Conservation (phyloP, 352 stramenopile genomes). For the Aphanomyces cochlioides region DNA sequence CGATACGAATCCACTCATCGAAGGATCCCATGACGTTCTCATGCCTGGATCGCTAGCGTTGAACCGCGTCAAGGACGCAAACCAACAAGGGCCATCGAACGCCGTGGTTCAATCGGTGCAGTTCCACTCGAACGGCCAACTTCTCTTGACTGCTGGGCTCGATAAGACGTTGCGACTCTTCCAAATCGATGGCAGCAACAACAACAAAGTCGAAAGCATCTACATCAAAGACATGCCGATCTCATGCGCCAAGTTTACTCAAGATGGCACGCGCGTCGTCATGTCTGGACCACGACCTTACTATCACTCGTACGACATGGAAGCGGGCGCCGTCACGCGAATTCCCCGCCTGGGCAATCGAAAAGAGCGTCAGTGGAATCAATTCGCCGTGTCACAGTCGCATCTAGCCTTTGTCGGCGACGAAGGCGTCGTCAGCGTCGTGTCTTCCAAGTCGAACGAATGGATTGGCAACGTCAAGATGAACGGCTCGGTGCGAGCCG, state of each 20-base stretch:
- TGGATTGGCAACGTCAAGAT: slow-evolving; percentile 95
- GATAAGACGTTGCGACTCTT: slow-evolving; percentile 94
- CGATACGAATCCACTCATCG: slow-evolving; percentile 56
- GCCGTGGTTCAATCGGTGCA: slow-evolving; percentile 83
- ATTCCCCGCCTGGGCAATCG: slow-evolving; percentile 86
- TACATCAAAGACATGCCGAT: slow-evolving; percentile 90
- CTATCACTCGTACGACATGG: slow-evolving; percentile 97
- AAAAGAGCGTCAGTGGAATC: slow-evolving; percentile 90
- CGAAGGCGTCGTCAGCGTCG: slow-evolving; percentile 93
- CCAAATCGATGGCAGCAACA: slow-evolving; percentile 86
- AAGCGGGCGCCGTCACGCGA: slow-evolving; percentile 87
- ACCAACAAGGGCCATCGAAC: slow-evolving; percentile 82
- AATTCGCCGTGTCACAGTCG: slow-evolving; percentile 86
- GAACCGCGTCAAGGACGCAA: slow-evolving; percentile 86
- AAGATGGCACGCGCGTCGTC: slow-evolving; percentile 78
- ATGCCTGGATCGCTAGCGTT: slow-evolving; percentile 63
- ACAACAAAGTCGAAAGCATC: slow-evolving; percentile 86
- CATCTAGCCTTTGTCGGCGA: slow-evolving; percentile 93
- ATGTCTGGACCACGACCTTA: slow-evolving; percentile 90
- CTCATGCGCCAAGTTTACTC: slow-evolving; percentile 76
- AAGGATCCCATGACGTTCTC: slow-evolving; percentile 48
- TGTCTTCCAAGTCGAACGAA: slow-evolving; percentile 90
- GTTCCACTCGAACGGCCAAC: slow-evolving; percentile 85
- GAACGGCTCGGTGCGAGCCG: slow-evolving; percentile 88
- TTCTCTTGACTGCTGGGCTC: slow-evolving; percentile 85